These are phyloP conservation scores for Sporothrix pallida DNA, from an alignment of 2,329 filamentous ascomycete species.

Conservation along the genomic window DNA sequence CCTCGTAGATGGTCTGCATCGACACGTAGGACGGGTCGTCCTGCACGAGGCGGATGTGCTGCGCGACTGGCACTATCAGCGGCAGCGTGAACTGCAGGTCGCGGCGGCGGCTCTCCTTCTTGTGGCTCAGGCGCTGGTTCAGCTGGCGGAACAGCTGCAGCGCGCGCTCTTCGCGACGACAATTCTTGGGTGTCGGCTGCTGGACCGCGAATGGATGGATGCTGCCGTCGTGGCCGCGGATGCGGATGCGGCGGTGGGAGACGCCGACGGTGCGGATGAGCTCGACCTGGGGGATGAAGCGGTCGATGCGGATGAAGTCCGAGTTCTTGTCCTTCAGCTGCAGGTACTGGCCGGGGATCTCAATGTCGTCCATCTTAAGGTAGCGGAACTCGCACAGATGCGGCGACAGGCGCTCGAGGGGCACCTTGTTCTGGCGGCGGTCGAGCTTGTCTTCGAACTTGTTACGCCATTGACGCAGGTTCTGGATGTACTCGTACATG, in stretches of 20 bases:
- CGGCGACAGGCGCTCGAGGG: constrained; percentile 84
- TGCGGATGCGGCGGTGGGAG: constrained; percentile 91
- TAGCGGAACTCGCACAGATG: constrained; percentile 96
- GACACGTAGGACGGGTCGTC: constrained; percentile 95
- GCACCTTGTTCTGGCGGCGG: constrained; percentile 72
- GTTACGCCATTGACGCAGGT: constrained; percentile 92
- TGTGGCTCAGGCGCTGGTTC: constrained; percentile 87
- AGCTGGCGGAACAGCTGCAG: constrained; percentile 96
- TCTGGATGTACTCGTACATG: constrained; percentile 98
- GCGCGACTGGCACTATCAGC: constrained; percentile 92
- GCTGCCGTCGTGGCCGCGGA: constrained; percentile 96
- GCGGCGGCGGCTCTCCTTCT: constrained; percentile 91
- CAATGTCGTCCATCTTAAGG: constrained; percentile 97
- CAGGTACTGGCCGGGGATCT: constrained; percentile 95
- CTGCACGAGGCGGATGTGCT: constrained; percentile 92
- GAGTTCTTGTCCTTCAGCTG: constrained; percentile 99
- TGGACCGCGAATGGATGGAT: constrained; percentile 97
- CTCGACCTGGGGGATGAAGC: constrained; percentile 94
- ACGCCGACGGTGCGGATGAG: constrained; percentile 88
- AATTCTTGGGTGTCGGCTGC: constrained; percentile 90
- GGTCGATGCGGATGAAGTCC: constrained; percentile 96
- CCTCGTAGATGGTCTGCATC: constrained; percentile 93
- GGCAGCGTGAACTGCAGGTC: constrained; percentile 97
- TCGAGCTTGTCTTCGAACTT: constrained; percentile 98
- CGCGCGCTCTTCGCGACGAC: constrained; percentile 91